Evolutionary conservation across 148 eudicot genomes (phyloP), one percentile per base, ranked within the genome.

Genomic region (Persicaria tinctoria): DNA sequence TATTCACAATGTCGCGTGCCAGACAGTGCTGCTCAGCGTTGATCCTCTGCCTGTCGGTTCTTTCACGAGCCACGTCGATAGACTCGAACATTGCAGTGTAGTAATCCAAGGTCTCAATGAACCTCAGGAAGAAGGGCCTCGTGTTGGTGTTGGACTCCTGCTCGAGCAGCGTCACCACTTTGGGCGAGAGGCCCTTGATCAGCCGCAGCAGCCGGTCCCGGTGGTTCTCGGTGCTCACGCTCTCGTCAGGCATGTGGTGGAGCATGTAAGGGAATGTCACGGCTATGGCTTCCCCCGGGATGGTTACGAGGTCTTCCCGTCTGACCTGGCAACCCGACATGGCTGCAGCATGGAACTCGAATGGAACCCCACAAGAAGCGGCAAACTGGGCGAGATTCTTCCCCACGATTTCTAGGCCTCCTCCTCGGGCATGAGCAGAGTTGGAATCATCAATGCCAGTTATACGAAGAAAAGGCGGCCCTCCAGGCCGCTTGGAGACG

Each of bases 161-260:
- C 83, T 95, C 98, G 1, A 87, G 80, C 23, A 95, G 79, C 45
- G 89, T 82, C 47, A 95, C 93, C 1, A 95, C 84, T 72, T 85
- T 88, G 0, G 98, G 98, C 2, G 90, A 84, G 77, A 95, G 78
- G 69, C 89, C 84, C 82, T 87, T 92, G 20, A 95, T 89, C 13
- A 95, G 84, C 73, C 96, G 81, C 7, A 95, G 68, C 5, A 95
- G 78, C 45, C 96, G 83, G 85, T 95, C 98, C 14, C 98, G 80
- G 44, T 90, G 98, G 70, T 95, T 95, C 4, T 10, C 62, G 1
- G 93, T 92, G 86, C 78, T 87, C 72, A 95, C 98, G 16, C 98
- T 92, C 83, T 95, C 98, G 16, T 95, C 98, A 0, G 98, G 98
- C 92, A 92, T 90, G 85, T 95, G 98, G 81, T 95, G 98, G 49